Evolutionary conservation across 202 grass and related monocot genomes (phyloP), one percentile per base, ranked within the genome.

Genomic region (Hordeum pubiflorum): DNA sequence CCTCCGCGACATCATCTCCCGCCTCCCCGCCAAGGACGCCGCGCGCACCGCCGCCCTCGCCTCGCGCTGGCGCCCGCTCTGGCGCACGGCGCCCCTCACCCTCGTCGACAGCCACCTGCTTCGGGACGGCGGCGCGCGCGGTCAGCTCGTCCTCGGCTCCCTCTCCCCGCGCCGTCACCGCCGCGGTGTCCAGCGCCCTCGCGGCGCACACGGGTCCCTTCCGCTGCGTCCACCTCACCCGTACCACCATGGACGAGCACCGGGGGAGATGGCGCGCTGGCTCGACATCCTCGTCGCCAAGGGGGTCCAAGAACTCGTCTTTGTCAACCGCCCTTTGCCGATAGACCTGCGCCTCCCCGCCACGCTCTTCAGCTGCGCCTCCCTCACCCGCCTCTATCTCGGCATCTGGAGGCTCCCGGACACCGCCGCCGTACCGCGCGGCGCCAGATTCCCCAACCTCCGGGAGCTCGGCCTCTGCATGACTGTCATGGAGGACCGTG

Each of bases 301-400:
- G 44, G 13, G 44, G 44, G 46, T 48, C 14, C 1, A 48, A 48
- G 18, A 57, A 9, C n/a, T 89, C 79, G 7, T 34, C 55, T 59
- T 82, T 52, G 29, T 89, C 68, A 75, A 43, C 59, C 34, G 76
- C 55, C 3, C 18, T 18, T 66, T 14, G 31, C 43, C 66, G 69
- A 17, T 27, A 34, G 2, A 13, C 22, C 63, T 32, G 78, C 65
- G 10, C 52, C 78, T 81, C 48, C 63, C 78, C 3, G 22, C 34
- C 34, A 69, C 34, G 9, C 34, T 60, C 52, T 81, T 20, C 76
- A 78, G 3, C 57, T 81, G 75, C 83, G 66, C 70, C 54, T 58
- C 72, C 76, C 76, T 61, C 83, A 71, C 17, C 18, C 57, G n/a
- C 7, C 79, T 81, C 54, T 72, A 81, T 36, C 2, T 81, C 37